Evolutionary conservation across 768 basidiomycete genomes (phyloP).

Genomic region (Candolleomyces eurysporus): DNA sequence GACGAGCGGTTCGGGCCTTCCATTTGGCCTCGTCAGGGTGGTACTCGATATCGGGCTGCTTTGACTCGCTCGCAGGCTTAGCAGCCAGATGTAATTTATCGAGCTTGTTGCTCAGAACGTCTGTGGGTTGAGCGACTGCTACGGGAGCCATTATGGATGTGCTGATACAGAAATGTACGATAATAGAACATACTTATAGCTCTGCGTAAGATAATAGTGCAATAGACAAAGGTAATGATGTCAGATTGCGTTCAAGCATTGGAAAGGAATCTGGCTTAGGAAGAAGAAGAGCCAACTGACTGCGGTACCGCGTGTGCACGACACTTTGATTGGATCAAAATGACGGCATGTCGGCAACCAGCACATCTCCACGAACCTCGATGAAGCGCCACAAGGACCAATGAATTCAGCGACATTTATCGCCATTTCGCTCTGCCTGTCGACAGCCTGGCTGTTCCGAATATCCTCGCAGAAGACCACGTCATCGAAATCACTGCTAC

Average conservation of each 20-base stretch:
- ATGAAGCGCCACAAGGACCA: too few species aligned
- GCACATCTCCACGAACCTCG: too few species aligned
- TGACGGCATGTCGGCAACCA: too few species aligned
- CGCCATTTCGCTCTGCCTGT: neutral
- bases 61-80: neutral
- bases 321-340: too few species aligned
- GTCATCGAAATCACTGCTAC: neutral
- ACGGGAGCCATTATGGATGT: neutral
- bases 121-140: neutral
- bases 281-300: too few species aligned
- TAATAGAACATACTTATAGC: too few species aligned
- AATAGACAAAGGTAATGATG: too few species aligned
- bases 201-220: too few species aligned
- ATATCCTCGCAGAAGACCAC: neutral
- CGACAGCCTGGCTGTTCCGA: neutral
- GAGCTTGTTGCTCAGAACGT: neutral
- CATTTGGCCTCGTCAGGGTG: constrained; percentile 38
- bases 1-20: constrained; percentile 31
- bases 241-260: too few species aligned
- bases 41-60: constrained; percentile 35
- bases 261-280: too few species aligned
- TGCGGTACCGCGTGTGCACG: too few species aligned
- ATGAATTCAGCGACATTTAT: neutral
- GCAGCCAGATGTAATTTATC: neutral
- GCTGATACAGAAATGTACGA: too few species aligned